A percentile compares a stretch with the other conserved stretches of the same genome.
These are phyloP conservation scores for Penicillium glabrum DNA, from an alignment of 2,329 filamentous ascomycete genomes.

Conservation along the genomic window DNA sequence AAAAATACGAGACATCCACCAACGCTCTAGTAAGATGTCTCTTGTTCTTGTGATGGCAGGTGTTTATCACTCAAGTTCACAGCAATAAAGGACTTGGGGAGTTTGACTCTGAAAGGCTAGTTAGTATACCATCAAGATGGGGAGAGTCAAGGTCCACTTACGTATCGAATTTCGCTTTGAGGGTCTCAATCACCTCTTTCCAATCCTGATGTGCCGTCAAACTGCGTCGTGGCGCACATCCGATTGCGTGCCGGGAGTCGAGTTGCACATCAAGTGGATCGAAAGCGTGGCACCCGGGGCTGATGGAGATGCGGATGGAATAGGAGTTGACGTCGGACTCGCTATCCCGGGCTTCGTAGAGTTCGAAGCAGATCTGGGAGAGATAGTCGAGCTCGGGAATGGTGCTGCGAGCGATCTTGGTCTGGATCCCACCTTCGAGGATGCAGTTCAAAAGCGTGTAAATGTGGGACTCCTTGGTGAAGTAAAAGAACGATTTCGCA, in stretches of 20 bases:
- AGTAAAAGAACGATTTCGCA: conserved; percentile 96
- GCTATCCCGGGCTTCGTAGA: conserved; percentile 90
- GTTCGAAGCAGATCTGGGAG: conserved; percentile 94
- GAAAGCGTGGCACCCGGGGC: conserved; percentile 92
- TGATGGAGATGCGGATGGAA: conserved; percentile 93
- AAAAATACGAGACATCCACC: neutral
- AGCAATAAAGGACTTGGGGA: conserved; percentile 52
- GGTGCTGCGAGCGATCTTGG: conserved; percentile 91
- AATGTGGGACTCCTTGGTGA: conserved; percentile 98
- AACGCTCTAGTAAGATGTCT: neutral
- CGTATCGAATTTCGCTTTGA: conserved; percentile 94
- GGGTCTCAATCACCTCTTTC: conserved; percentile 94
- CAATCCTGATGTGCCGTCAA: conserved; percentile 90
- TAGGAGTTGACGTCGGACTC: conserved; percentile 81
- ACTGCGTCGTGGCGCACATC: conserved; percentile 84
- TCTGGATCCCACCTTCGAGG: conserved; percentile 91
- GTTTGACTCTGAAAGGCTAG: conserved; percentile 42
- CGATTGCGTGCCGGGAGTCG: conserved; percentile 94
- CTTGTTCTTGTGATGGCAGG: conserved; percentile 21
- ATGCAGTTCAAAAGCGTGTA: conserved; percentile 98
- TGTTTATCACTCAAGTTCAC: conserved; percentile 54
- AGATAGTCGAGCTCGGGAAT: conserved; percentile 98
- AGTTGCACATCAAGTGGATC: conserved; percentile 95
- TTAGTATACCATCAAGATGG: neutral
- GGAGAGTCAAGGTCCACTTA: conserved; percentile 48